phyloP scores from a whole-genome alignment of 83 land plant genomes.

The Picea abies region DNA sequence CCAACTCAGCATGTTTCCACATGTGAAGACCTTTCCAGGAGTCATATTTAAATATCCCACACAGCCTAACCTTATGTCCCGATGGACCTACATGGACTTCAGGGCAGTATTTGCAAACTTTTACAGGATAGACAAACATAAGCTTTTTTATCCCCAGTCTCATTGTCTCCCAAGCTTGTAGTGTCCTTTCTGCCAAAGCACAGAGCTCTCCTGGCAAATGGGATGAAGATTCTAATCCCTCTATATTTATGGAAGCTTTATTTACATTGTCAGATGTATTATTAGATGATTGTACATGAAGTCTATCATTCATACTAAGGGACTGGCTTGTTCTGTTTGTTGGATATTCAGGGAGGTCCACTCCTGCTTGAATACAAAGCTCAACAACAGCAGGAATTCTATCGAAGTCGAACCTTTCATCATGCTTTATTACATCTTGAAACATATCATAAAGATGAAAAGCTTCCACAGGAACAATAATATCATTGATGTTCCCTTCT shows the following conservation, averaged over 20 bases:
- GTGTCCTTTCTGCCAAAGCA: conserved; percentile 44
- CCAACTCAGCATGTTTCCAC: conserved; percentile 75
- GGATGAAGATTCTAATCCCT: neutral
- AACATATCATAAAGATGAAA: conserved; percentile 75
- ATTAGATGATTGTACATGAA: neutral
- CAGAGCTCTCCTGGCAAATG: conserved; percentile 17
- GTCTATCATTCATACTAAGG: conserved; percentile 5
- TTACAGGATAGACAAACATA: conserved; percentile 66
- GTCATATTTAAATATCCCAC: conserved; percentile 70
- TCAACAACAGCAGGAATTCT: conserved; percentile 84
- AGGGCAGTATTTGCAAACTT: conserved; percentile 74
- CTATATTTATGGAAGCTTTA: neutral
- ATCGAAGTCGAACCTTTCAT: conserved; percentile 66
- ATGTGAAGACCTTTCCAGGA: conserved; percentile 63
- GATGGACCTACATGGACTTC: conserved; percentile 85
- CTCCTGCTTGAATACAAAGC: conserved; percentile 96
- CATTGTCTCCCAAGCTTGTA: conserved; percentile 69
- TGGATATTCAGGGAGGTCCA: conserved; percentile 52
- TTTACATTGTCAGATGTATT: neutral
- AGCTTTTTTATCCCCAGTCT: conserved; percentile 58
- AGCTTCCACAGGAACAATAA: conserved; percentile 75
- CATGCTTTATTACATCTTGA: conserved; percentile 60
- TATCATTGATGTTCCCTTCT: conserved; percentile 62
- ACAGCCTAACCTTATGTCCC: conserved; percentile 69
- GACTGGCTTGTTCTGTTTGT: conserved; percentile 36